Base-by-base conservation (phyloP, 2,329 filamentous ascomycete genomes). In the Cordyceps tenuipes region DNA sequence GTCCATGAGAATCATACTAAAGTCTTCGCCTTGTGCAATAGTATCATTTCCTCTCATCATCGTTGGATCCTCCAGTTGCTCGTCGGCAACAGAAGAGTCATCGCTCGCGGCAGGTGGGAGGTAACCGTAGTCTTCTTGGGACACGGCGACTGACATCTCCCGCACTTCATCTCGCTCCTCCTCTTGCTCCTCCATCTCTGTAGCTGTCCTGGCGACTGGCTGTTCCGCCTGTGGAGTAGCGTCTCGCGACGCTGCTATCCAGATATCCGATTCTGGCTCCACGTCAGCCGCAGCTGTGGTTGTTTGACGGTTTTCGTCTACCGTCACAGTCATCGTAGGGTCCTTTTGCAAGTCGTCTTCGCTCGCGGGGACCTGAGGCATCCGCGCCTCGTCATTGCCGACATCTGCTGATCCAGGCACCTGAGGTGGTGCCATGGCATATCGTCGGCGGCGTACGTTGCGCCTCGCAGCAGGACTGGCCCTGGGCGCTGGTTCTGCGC, bases 1-100 rank as follows among this genome's bases (percentile, higher is more conserved):
- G 50, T 81, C 76, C 62, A 82, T 76, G 36, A 80, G 80, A 60
- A 84, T 84, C 80, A 83, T 83, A 66, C 81, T 84, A 63, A 84
- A 83, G 44, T 80, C 79, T 62, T 84, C 81, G 17, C 73, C 76
- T n/a, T 79, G 75, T 4, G 75, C 73, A 51, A 79, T 74, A 0
- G 75, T 80, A 54, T 81, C 73, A 36, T 74, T 72, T 31, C 31
- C 41, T 49, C 58, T 63, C 46, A 55, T 60, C 3, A 31, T 50
- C n/a, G 64, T 67, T 53, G 55, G 65, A 59, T 31, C 60, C 44
- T 64, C 64, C 49, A 59, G 66, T 39, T 61, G 65, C 21, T 61
- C 69, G 54, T 73, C 72, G 41, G 71, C 68, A 19, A 64, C 63
- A 8, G 72, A 73, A 7, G 72, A 75, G 19, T 64, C 62, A 43